These are phyloP conservation scores for Cavenderia fasciculata DNA, from an alignment of 78 protist genomes.

Conservation along the genomic window DNA sequence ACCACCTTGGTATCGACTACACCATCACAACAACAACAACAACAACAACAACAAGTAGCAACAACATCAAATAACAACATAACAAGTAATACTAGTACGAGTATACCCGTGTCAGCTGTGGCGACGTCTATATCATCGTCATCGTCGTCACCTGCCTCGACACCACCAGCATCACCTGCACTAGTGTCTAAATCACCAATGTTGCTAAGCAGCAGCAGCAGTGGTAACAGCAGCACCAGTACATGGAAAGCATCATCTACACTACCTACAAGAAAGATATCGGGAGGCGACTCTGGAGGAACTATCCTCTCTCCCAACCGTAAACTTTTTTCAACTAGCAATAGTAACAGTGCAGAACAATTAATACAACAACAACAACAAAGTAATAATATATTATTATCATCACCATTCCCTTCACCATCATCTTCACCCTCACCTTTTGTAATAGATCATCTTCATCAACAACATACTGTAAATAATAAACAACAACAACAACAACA, in stretches of 20 bases:
- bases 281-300: no score
- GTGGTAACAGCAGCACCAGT: background rate
- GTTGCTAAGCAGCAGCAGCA: background rate
- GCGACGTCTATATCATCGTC: background rate
- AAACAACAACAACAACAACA: no score
- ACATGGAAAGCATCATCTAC: no score
- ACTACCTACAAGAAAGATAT: no score
- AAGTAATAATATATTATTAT: no score
- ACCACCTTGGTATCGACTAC: background rate
- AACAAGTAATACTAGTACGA: background rate
- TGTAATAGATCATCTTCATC: no score
- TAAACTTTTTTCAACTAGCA: no score
- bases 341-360: background rate
- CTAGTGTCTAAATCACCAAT: background rate
- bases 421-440: no score
- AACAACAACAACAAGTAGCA: background rate
- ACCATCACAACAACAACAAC: conserved; percentile 22
- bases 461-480: no score
- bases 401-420: no score
- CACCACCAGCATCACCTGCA: conserved; percentile 10
- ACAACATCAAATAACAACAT: conserved; percentile 3
- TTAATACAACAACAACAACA: conserved; percentile 1
- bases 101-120: background rate
- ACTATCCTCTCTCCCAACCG: no score
- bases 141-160: background rate